Evolutionary conservation across 2,329 filamentous ascomycete genomes (phyloP), one percentile per base, ranked within the genome.

Genomic region (Calycina herbarum): DNA sequence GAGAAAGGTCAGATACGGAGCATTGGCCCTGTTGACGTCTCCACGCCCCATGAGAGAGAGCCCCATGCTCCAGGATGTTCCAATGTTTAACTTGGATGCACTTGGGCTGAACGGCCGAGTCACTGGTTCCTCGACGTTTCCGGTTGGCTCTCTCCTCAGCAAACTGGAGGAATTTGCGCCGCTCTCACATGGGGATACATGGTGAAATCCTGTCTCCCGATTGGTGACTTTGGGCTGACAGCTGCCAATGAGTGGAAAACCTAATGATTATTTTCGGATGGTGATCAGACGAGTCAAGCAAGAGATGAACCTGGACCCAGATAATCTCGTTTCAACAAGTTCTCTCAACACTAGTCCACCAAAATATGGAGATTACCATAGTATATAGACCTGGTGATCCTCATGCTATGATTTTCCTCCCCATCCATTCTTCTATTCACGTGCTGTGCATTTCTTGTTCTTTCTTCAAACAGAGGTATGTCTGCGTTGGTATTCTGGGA

Each of bases 271-370:
- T 63, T 68, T 68, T 64, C 27, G 64, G 66, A 68, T 69, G 71
- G 56, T 67, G 71, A 73, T 73, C 72, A 75, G 72, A 73, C 72
- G 67, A 66, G 69, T 63, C 38, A 66, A 63, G 70, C 57, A 64
- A 68, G 63, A 68, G 66, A 67, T 67, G 64, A 61, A 58, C 62
- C 11, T 27, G 62, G 64, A 59, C 62, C 54, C 56, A 61, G 59
- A 64, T 69, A 45, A 59, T 40, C 59, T 69, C 61, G 67, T 69
- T 67, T 72, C 70, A 71, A 69, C 60, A 64, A 51, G 61, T 54
- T 67, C 57, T 58, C 56, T n/a, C 60, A 63, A 64, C 66, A 65
- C 40, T 29, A 40, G 59, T 63, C 65, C 56, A 59, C 38, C 20
- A 15, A 54, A 59, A 54, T 31, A 45, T 31, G 64, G 57, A 38